Conservation (phyloP, 2,329 filamentous ascomycete genomes). For the Cladosporium sp. region DNA sequence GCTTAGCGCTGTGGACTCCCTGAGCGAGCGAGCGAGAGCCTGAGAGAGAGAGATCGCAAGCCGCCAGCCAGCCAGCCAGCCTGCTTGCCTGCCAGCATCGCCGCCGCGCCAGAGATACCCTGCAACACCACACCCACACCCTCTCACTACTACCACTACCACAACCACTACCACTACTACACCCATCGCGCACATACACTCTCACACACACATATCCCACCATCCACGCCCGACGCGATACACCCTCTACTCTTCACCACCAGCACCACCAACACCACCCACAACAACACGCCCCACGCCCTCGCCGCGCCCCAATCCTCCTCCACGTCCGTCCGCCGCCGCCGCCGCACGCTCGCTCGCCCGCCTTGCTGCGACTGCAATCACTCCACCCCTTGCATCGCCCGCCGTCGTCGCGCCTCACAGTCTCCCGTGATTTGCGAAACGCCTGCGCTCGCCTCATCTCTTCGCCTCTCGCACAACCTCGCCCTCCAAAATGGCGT, state of each 20-base stretch:
- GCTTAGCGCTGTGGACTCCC: slow-evolving; percentile 1
- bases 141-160: neutral
- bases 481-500: slow-evolving; percentile 32
- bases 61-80: neutral
- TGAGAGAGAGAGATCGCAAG: neutral
- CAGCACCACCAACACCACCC: neutral
- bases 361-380: slow-evolving; percentile 8
- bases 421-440: slow-evolving; percentile 8
- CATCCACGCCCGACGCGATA: neutral
- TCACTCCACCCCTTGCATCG: slow-evolving; percentile 9
- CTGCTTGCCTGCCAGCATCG: neutral
- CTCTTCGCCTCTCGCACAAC: slow-evolving; percentile 8
- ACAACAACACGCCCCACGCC: neutral
- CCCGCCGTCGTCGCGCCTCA: neutral
- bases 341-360: too few relatives aligned
- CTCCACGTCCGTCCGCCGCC: neutral
- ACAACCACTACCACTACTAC: neutral
- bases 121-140: neutral
- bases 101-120: neutral
- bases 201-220: neutral
- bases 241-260: neutral
- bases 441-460: slow-evolving; percentile 5
- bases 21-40: neutral
- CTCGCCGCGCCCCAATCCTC: neutral
- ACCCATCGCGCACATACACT: neutral